Percentiles rank a stretch among this genome's conserved stretches.
phyloP scores from a whole-genome alignment of 164 flowering plant genomes.

The Dillenia suffruticosa region DNA sequence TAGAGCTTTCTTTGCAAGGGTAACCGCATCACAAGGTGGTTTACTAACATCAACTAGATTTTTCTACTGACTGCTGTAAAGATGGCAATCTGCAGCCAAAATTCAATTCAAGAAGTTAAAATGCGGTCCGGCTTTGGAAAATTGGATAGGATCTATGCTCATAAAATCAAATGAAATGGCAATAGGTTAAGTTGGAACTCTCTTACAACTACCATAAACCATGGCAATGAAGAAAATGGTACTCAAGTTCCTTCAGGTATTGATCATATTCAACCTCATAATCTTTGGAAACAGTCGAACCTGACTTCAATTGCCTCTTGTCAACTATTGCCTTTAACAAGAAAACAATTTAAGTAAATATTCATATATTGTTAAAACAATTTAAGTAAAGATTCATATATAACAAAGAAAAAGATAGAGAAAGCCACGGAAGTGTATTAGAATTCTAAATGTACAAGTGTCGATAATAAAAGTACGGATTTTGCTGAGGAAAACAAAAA shows the following conservation, averaged over 20 bases:
- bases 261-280: constrained; percentile 21
- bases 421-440: not conserved
- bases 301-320: constrained; percentile 26
- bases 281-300: constrained; percentile 22
- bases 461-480: not conserved
- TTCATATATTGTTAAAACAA: not conserved
- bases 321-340: constrained; percentile 34
- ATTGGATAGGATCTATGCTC: constrained; percentile 1
- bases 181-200: constrained; percentile 3
- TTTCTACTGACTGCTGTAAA: constrained; percentile 21
- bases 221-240: constrained; percentile 53
- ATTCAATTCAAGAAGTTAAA: not conserved
- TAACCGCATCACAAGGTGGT: constrained; percentile 34
- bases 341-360: constrained; percentile 1
- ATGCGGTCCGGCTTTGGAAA: not conserved
- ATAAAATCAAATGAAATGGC: not conserved
- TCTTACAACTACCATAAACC: constrained; percentile 66
- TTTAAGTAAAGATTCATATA: not conserved
- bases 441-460: not conserved
- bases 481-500: not conserved
- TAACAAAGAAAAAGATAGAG: not conserved
- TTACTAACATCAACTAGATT: constrained; percentile 16
- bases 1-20: constrained; percentile 70
- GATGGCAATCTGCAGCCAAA: constrained; percentile 47
- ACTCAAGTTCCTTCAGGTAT: constrained; percentile 36